Evolutionary conservation across 1,139 yeast species (phyloP), one percentile per base, ranked within the genome.

Genomic region (Candida tunisiensis): DNA sequence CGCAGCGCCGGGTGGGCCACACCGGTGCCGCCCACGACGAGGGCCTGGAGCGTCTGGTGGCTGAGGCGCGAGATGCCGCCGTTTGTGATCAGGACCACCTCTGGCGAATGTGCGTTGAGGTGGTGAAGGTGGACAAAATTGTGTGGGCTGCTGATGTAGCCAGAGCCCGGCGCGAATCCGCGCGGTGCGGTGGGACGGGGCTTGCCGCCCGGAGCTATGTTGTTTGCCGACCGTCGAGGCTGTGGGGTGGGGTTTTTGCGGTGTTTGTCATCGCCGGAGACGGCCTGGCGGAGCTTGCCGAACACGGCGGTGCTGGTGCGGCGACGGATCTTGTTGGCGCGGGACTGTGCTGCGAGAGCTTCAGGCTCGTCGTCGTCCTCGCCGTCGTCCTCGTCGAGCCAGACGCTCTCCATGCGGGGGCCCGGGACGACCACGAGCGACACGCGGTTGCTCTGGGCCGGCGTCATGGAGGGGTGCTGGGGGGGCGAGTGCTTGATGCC

Each of bases 101-200:
- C n/a, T n/a, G n/a, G n/a, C n/a, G n/a, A n/a, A n/a, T n/a, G n/a
- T n/a, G 35, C 33, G 23, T 42, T 47, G 16, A 42, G 28, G 27
- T 43, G 47, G 8, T 32, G 33, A n/a, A 37, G 25, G 24, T 43
- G 47, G 8, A 42, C 39, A 32, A 43, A 42, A 25, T 43, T 43
- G 14, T 41, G 27, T 8, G 48, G 48, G 10, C 31, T 27, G 5
- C 45, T 40, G 23, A 43, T 43, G 27, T 28, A 21, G 16, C 18
- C 26, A n/a, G n/a, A n/a, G n/a, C n/a, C n/a, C n/a, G n/a, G n/a
- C n/a, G n/a, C n/a, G n/a, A n/a, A n/a, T n/a, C n/a, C n/a, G n/a
- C n/a, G n/a, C 21, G 17, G 17, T 5, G 22, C 11, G 15, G 11
- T 20, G 13, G 4, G 4, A n/a, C 7, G 4, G 14, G 13, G 22